Evolutionary conservation across 345 rosid species (phyloP).

Genomic region (Salix viminalis): DNA sequence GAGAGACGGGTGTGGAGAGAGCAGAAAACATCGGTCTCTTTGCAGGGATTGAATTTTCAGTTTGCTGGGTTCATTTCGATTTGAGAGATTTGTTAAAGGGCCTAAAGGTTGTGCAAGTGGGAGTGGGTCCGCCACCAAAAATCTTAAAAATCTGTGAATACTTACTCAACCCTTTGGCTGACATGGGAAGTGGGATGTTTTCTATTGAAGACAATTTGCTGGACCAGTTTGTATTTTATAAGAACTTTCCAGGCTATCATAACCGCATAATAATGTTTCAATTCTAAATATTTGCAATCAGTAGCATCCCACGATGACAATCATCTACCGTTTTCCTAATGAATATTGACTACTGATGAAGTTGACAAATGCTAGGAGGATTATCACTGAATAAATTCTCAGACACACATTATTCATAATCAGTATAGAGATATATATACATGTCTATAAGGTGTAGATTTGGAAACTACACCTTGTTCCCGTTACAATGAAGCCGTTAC

Average conservation of each 20-base stretch:
- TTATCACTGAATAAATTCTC: too few relatives aligned
- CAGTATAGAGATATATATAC: too few relatives aligned
- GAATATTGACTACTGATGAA: too few relatives aligned
- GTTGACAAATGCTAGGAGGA: too few relatives aligned
- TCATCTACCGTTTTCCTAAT: too few relatives aligned
- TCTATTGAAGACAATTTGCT: background rate
- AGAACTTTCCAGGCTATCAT: background rate
- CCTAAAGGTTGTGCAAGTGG: constrained; percentile 6
- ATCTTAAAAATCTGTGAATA: background rate
- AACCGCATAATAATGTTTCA: background rate
- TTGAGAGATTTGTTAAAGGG: constrained; percentile 4
- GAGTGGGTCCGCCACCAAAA: background rate
- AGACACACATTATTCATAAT: too few relatives aligned
- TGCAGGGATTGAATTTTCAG: constrained; percentile 7
- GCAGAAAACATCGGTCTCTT: constrained; percentile 8
- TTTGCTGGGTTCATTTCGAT: constrained; percentile 6
- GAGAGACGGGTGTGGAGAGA: background rate
- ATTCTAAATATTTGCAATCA: too few relatives aligned
- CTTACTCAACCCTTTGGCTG: background rate
- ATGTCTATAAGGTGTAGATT: too few relatives aligned
- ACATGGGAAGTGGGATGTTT: constrained; percentile 5
- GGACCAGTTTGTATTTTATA: background rate
- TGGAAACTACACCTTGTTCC: too few relatives aligned
- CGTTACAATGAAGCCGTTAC: too few relatives aligned
- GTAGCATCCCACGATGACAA: too few relatives aligned